Evolutionary conservation across 2,329 filamentous ascomycete genomes (phyloP).

Genomic region (Nemania bipapillata): DNA sequence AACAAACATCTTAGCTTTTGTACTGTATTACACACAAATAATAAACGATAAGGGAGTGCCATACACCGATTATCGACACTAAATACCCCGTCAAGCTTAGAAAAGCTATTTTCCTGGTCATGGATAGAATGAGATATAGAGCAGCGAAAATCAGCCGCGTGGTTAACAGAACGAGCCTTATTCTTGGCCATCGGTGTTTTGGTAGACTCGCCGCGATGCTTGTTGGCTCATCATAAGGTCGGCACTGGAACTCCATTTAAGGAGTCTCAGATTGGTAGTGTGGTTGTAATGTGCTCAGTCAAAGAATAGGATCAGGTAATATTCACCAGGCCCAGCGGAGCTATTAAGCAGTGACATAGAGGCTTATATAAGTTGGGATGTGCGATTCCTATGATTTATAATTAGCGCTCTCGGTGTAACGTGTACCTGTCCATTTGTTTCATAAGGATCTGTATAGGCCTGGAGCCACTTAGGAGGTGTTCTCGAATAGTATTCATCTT

Average conservation of each 20-base stretch:
- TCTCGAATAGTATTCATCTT: background rate
- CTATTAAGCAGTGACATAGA: background rate
- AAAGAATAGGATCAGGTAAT: background rate
- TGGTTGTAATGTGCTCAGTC: background rate
- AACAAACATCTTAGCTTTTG: background rate
- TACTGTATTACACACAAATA: background rate
- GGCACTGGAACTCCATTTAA: background rate
- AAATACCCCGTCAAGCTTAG: background rate
- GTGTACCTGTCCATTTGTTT: background rate
- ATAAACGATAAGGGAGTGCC: background rate
- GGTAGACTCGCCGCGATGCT: background rate
- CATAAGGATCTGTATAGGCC: background rate
- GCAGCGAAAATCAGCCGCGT: background rate
- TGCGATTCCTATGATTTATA: background rate
- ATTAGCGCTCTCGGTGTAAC: too few relatives aligned
- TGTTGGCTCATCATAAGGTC: background rate
- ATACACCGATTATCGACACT: background rate
- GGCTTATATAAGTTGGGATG: background rate
- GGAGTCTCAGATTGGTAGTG: background rate
- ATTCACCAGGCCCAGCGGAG: background rate
- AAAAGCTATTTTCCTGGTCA: background rate
- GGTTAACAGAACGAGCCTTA: background rate
- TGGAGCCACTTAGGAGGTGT: background rate
- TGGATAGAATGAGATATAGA: background rate
- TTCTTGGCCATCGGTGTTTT: background rate